A percentile compares a stretch with the other conserved stretches of the same genome.
phyloP scores from a whole-genome alignment of 140 eudicot genomes.

The Flaveria floridana region DNA sequence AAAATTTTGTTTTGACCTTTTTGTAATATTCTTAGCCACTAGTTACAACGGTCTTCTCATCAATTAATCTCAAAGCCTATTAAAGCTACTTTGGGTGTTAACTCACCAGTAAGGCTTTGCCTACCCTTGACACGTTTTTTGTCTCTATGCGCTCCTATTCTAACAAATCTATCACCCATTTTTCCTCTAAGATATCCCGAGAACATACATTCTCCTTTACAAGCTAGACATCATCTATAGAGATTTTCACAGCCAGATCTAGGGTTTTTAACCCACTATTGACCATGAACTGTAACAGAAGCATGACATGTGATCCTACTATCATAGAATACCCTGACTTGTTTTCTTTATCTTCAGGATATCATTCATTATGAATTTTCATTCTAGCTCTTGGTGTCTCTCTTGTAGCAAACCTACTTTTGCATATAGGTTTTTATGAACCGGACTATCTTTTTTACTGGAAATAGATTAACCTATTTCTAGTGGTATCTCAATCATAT shows the following conservation, averaged over 20 bases:
- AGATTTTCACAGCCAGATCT: neutral
- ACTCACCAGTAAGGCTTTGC: too few species aligned
- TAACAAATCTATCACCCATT: too few species aligned
- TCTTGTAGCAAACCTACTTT: neutral
- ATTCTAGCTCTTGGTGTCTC: neutral
- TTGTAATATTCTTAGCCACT: too few species aligned
- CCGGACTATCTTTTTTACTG: too few species aligned
- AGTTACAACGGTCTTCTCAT: too few species aligned
- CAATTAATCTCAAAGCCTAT: too few species aligned
- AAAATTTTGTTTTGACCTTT: too few species aligned
- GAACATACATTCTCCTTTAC: neutral
- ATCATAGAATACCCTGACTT: too few species aligned
- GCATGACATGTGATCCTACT: neutral
- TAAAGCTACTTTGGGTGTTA: too few species aligned
- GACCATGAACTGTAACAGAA: neutral
- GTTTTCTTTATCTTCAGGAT: neutral
- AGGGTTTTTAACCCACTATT: neutral
- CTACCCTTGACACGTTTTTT: too few species aligned
- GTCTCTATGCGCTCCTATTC: too few species aligned
- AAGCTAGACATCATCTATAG: neutral
- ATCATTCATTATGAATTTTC: neutral
- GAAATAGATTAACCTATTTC: neutral
- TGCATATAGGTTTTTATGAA: too few species aligned
- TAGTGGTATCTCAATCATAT: neutral
- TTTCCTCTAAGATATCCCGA: neutral